A percentile compares a stretch with the other conserved stretches of the same genome.
Conservation (phyloP, 345 rosid genomes). For the Stellera chamaejasme region DNA sequence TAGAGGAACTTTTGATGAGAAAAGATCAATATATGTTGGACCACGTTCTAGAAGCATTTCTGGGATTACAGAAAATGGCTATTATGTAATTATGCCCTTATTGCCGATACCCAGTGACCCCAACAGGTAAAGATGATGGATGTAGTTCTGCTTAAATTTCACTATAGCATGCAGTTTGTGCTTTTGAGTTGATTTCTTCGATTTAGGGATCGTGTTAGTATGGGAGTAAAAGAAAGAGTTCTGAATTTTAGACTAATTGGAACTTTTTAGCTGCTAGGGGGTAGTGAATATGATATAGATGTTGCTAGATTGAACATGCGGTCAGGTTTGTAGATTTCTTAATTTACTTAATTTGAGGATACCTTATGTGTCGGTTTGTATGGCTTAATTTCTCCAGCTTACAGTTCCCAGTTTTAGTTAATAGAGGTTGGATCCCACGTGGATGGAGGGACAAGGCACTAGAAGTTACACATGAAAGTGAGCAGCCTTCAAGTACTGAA, state of each 20-base stretch:
- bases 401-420: slow-evolving; percentile 73
- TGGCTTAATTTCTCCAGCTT: slow-evolving; percentile 33
- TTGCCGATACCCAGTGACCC: slow-evolving; percentile 50
- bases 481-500: slow-evolving; percentile 21
- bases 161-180: too few species aligned
- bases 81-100: slow-evolving; percentile 69
- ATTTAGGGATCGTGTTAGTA: too few species aligned
- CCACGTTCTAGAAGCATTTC: slow-evolving; percentile 95
- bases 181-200: too few species aligned
- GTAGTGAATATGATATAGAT: too few species aligned
- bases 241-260: too few species aligned
- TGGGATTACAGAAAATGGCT: slow-evolving; percentile 91
- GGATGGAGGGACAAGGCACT: slow-evolving; percentile 73
- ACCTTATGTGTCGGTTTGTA: too few species aligned
- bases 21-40: slow-evolving; percentile 65
- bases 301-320: too few species aligned
- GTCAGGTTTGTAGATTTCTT: too few species aligned
- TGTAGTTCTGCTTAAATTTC: background rate
- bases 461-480: slow-evolving; percentile 25
- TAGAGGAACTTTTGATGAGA: slow-evolving; percentile 68
- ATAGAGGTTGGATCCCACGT: slow-evolving; percentile 98
- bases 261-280: too few species aligned
- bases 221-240: too few species aligned
- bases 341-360: too few species aligned
- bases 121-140: slow-evolving; percentile 45